Percentiles rank a stretch among this genome's conserved stretches.
phyloP scores from a whole-genome alignment of 176 grass and related monocot genomes.

The Puya raimondii region DNA sequence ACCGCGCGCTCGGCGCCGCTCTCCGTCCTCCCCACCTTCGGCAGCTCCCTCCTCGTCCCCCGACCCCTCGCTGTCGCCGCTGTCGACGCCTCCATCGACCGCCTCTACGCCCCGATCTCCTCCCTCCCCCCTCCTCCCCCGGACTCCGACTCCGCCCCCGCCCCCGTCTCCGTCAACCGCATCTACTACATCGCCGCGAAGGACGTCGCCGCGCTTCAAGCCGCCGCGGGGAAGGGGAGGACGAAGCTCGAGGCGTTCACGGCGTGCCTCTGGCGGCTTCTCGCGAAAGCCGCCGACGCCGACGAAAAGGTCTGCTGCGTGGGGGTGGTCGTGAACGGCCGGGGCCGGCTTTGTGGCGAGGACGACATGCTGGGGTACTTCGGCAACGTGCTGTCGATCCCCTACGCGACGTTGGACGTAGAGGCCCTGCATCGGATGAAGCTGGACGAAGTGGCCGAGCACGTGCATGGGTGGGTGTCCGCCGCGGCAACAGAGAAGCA shows the following conservation, averaged over 20 bases:
- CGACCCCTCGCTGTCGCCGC: slow-evolving; percentile 22
- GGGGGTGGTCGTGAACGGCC: slow-evolving; percentile 62
- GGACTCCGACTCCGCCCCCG: not conserved
- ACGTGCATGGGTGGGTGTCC: slow-evolving; percentile 45
- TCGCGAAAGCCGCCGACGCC: slow-evolving; percentile 16
- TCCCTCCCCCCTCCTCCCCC: slow-evolving; percentile 23
- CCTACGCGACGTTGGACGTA: slow-evolving; percentile 27
- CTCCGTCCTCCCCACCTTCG: slow-evolving; percentile 25
- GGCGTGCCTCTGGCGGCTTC: slow-evolving; percentile 54
- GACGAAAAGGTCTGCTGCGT: slow-evolving; percentile 40
- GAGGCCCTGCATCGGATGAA: slow-evolving; percentile 16
- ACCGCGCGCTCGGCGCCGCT: not conserved
- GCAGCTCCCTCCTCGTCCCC: slow-evolving; percentile 36
- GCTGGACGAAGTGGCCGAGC: slow-evolving; percentile 34
- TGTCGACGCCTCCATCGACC: slow-evolving; percentile 19
- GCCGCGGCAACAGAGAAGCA: slow-evolving; percentile 37
- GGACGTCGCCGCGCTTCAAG: slow-evolving; percentile 29
- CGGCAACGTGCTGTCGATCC: slow-evolving; percentile 62
- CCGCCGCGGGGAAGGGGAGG: slow-evolving; percentile 13
- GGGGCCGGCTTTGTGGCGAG: slow-evolving; percentile 17
- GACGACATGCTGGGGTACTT: slow-evolving; percentile 44
- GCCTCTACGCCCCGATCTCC: slow-evolving; percentile 36
- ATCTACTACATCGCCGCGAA: slow-evolving; percentile 40
- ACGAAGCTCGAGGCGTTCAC: slow-evolving; percentile 64
- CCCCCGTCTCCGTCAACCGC: slow-evolving; percentile 29